Evolutionary conservation across 495 filamentous ascomycete genomes (phyloP).

Genomic region (Tuber borchii): DNA sequence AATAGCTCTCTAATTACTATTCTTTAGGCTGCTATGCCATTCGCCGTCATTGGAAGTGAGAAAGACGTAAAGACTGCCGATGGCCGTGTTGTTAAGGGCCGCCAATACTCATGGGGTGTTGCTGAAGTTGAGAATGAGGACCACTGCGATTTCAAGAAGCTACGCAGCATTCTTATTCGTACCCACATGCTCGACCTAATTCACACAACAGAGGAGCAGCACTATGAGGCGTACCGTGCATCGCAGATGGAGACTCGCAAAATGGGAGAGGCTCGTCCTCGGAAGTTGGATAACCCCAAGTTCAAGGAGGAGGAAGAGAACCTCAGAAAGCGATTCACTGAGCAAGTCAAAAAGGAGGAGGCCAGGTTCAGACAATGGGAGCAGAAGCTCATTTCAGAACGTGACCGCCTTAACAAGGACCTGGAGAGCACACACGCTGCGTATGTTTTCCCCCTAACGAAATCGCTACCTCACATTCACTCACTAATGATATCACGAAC

Average conservation of each 20-base stretch:
- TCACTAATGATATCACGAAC: background rate
- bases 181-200: conserved; percentile 99
- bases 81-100: conserved; percentile 93
- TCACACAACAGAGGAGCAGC: conserved; percentile 96
- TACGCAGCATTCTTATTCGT: conserved; percentile 94
- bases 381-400: conserved; percentile 97
- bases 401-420: conserved; percentile 98
- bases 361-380: conserved; percentile 98
- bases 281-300: conserved; percentile 99
- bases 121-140: conserved; percentile 99
- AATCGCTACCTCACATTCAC: background rate
- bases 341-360: conserved; percentile 99
- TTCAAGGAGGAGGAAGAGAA: conserved; percentile 99
- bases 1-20: conserved; percentile 5
- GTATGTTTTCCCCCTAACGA: conserved; percentile 46
- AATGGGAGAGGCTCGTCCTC: conserved; percentile 91
- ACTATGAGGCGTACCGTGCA: conserved; percentile 98
- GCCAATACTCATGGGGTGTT: conserved; percentile 98
- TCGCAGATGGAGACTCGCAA: conserved; percentile 99
- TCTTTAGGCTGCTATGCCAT: conserved; percentile 75
- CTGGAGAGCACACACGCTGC: conserved; percentile 93
- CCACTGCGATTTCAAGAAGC: conserved; percentile 99
- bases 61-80: conserved; percentile 97
- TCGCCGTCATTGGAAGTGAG: conserved; percentile 97
- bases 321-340: conserved; percentile 95